Evolutionary conservation across 2,329 filamentous ascomycete genomes (phyloP).

Genomic region (Fusarium gaditjirri): DNA sequence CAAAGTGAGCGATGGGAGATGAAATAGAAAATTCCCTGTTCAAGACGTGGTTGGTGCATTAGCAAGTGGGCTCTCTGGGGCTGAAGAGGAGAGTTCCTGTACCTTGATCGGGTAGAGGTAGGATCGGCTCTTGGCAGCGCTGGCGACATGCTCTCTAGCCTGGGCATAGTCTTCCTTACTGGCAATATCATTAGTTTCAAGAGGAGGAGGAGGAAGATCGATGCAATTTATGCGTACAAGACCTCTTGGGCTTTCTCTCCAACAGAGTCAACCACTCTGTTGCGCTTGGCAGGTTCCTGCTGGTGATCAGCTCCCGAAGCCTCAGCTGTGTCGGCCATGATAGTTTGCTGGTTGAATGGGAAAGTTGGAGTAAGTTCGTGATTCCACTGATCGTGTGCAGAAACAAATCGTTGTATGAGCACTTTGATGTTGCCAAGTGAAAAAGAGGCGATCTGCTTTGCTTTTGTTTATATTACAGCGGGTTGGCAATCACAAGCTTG

Average conservation of each 20-base stretch:
- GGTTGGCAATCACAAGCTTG: constrained; percentile 29
- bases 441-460: neutral
- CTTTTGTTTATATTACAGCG: constrained; percentile 14
- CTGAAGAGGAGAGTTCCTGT: constrained; percentile 11
- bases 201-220: neutral
- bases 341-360: neutral
- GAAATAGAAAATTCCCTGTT: constrained; percentile 70
- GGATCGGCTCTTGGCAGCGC: constrained; percentile 79
- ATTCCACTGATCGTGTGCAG: neutral
- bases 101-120: constrained; percentile 88
- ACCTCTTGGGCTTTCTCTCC: constrained; percentile 61
- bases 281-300: constrained; percentile 37
- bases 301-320: constrained; percentile 36
- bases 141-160: constrained; percentile 69
- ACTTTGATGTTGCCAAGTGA: neutral
- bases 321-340: constrained; percentile 42
- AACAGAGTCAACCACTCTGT: constrained; percentile 53
- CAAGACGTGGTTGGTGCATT: constrained; percentile 19
- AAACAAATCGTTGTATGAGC: neutral
- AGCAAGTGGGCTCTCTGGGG: neutral
- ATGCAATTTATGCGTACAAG: constrained; percentile 49
- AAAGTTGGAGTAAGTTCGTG: neutral
- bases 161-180: constrained; percentile 78
- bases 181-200: constrained; percentile 14
- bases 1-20: constrained; percentile 65